Evolutionary conservation across 2,329 filamentous ascomycete genomes (phyloP), one percentile per base, ranked within the genome.

Genomic region (Paracamarosporium sp.): DNA sequence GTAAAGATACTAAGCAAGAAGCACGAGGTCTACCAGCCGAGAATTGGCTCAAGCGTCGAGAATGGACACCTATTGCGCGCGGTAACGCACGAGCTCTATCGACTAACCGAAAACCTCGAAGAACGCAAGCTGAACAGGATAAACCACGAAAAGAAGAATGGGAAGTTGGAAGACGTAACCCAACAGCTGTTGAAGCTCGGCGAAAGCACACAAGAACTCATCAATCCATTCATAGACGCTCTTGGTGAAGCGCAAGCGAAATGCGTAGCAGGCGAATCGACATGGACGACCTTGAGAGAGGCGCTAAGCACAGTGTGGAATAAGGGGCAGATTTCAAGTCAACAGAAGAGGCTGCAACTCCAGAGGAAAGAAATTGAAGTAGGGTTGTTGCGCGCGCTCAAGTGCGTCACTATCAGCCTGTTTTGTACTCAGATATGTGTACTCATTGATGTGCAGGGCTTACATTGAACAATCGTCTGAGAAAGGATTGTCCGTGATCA

Each of bases 231-330:
- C 11, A 66, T 65, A 35, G 65, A 69, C 33, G 67, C 65, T 1
- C 47, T 71, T 15, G 50, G 61, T 20, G 55, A 61, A 9, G 63
- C 68, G 25, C 67, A 70, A 53, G 61, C 61, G 20, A 65, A 62
- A 47, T 62, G 63, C 12, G 63, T 59, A 20, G 65, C 58, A 28
- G 59, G 57, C 25, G 68, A 72, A 43, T 57, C 63, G 33, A 53
- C 57, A 47, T 71, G 66, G 65, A 41, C 53, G 15, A 69, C 65
- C 8, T 56, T 60, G 15, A 52, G 67, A 22, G 67, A 72, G n/a
- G 68, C 66, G 20, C 48, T 73, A 20, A 57, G 63, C 79, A 79
- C 25, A 1, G 79, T 50, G 55, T 66, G 66, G 68, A 72, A 70
- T 47, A 66, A 72, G 56, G 66, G 68, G 48, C 64, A 71, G n/a